phyloP scores from a whole-genome alignment of 139 green algal genomes.

The Pseudopediastrum boryanum region DNA sequence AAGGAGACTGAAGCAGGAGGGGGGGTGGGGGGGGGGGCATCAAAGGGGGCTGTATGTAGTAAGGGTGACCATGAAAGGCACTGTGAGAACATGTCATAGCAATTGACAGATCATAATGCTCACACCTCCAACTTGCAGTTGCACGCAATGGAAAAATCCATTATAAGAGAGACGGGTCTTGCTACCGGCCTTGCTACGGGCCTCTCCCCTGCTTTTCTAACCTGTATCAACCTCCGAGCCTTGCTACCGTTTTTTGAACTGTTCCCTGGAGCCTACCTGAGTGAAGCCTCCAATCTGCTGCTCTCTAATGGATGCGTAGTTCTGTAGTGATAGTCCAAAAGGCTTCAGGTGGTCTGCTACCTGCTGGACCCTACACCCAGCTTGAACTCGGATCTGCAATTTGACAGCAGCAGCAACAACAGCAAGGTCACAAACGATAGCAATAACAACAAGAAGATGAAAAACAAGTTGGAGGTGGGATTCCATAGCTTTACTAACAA shows the following conservation, averaged over 20 bases:
- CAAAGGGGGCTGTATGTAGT: no score
- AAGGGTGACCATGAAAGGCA: no score
- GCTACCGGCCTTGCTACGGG: not conserved
- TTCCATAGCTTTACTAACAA: no score
- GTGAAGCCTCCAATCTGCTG: conserved; percentile 95
- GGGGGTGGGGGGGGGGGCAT: no score
- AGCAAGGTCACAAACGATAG: conserved; percentile 43
- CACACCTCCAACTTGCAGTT: no score
- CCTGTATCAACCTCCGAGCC: not conserved
- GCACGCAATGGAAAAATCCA: no score
- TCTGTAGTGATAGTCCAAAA: conserved; percentile 92
- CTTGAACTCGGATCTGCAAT: conserved; percentile 79
- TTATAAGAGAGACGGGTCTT: no score
- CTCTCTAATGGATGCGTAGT: conserved; percentile 95
- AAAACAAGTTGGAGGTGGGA: no score
- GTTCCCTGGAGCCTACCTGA: conserved; percentile 56
- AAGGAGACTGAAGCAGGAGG: no score
- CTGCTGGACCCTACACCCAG: conserved; percentile 77
- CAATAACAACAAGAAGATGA: conserved; percentile 33
- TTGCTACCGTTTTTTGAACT: not conserved
- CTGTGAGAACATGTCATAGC: no score
- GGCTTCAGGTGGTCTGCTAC: conserved; percentile 80
- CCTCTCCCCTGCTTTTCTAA: not conserved
- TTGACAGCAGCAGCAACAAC: not conserved
- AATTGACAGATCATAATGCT: no score